These are phyloP conservation scores for Ogataea henricii DNA, from an alignment of 805 yeast species.

Conservation along the genomic window DNA sequence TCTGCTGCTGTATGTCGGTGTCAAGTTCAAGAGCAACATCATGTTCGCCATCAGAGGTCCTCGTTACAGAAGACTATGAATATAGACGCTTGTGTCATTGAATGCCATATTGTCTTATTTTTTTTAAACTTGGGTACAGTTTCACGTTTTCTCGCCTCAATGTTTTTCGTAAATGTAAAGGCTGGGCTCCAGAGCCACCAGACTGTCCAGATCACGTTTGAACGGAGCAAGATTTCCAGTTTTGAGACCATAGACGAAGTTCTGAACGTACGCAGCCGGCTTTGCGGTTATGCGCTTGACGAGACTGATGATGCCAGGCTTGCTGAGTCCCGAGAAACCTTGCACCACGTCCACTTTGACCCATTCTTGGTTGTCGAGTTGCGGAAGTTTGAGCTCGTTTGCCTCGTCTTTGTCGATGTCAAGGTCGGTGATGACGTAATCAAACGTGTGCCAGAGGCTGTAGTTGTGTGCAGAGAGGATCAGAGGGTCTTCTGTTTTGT, in stretches of 20 bases:
- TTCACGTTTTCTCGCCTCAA: not conserved
- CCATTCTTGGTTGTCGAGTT: slow-evolving; percentile 44
- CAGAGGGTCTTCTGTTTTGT: slow-evolving; percentile 65
- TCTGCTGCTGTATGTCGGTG: slow-evolving; percentile 13
- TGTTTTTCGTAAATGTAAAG: slow-evolving; percentile 24
- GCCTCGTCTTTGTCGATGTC: slow-evolving; percentile 23
- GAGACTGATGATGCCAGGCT: slow-evolving; percentile 2
- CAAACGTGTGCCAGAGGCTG: slow-evolving; percentile 48
- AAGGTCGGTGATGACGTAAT: slow-evolving; percentile 50
- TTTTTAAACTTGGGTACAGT: not conserved
- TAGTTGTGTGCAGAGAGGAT: slow-evolving; percentile 31
- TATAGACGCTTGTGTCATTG: no score
- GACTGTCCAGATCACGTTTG: slow-evolving; percentile 3
- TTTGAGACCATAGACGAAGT: slow-evolving; percentile 8
- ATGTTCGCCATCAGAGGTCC: slow-evolving; percentile 30
- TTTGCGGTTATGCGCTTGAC: slow-evolving; percentile 3
- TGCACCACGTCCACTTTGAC: slow-evolving; percentile 38
- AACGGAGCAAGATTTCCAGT: slow-evolving; percentile 15
- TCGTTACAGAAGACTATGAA: slow-evolving; percentile 31
- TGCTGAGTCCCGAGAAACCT: slow-evolving; percentile 45
- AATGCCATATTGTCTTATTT: no score
- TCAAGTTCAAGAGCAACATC: slow-evolving; percentile 25
- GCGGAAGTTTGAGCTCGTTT: slow-evolving; percentile 24
- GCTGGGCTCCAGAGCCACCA: slow-evolving; percentile 16
- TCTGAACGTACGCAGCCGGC: slow-evolving; percentile 10